Evolutionary conservation across 257 asterid species (phyloP).

Genomic region (Capsicum baccatum): DNA sequence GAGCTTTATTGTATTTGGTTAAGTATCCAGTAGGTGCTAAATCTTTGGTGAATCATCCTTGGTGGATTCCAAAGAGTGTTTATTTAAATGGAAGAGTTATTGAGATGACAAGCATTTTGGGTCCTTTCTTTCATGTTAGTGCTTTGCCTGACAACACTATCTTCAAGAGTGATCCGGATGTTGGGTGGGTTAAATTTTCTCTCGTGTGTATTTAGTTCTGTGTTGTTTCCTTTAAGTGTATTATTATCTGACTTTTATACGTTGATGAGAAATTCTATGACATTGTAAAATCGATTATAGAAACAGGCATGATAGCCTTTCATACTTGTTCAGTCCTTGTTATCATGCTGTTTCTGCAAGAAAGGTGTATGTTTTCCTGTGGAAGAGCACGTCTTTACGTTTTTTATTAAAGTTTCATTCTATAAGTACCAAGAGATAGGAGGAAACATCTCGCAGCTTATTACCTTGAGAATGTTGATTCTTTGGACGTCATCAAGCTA

Average conservation of each 20-base stretch:
- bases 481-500: background rate
- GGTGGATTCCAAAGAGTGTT: slow-evolving; percentile 89
- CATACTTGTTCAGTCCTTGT: background rate
- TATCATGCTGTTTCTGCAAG: slow-evolving; percentile 14
- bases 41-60: slow-evolving; percentile 83
- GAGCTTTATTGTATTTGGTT: slow-evolving; percentile 72
- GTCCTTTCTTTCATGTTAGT: slow-evolving; percentile 96
- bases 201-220: slow-evolving; percentile 2
- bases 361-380: background rate
- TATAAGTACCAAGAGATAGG: background rate
- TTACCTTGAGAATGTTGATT: slow-evolving; percentile 2
- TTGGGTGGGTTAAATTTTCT: slow-evolving; percentile 67
- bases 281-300: background rate
- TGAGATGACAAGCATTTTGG: slow-evolving; percentile 94
- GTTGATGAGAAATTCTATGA: background rate
- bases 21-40: slow-evolving; percentile 80
- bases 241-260: slow-evolving; percentile 15
- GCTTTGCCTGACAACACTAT: slow-evolving; percentile 84
- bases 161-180: slow-evolving; percentile 91
- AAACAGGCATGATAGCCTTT: background rate
- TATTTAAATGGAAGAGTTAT: slow-evolving; percentile 92
- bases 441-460: background rate
- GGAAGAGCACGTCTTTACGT: background rate
- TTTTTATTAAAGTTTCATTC: background rate
- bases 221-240: background rate